Evolutionary conservation across 192 early-diverging fungal genomes (phyloP).

Genomic region (Globomyces pollinis-pini): DNA sequence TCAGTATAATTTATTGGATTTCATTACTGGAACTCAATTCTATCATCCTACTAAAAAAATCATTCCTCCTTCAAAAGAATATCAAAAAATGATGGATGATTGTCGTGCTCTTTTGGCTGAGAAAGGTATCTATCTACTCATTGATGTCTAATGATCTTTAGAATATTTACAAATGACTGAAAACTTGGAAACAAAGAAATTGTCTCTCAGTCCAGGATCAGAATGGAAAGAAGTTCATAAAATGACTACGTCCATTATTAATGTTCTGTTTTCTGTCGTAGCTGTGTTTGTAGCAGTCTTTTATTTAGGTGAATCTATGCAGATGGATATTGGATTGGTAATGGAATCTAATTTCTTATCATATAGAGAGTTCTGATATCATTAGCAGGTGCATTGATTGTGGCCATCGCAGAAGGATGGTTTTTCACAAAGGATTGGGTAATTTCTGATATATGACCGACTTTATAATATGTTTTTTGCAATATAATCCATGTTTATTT

Average conservation of each 20-base stretch:
- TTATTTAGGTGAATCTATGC: conserved; percentile 24
- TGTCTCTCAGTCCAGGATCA: not conserved
- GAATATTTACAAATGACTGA: not conserved
- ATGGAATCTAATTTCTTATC: no score
- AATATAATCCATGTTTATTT: no score
- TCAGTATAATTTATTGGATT: not conserved
- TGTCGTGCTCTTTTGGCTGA: not conserved
- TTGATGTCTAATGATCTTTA: no score
- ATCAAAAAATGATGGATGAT: not conserved
- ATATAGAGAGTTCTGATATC: conserved; percentile 30
- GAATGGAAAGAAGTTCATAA: conserved; percentile 26
- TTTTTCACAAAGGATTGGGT: conserved; percentile 36
- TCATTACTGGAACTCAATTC: not conserved
- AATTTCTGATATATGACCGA: conserved; percentile 3
- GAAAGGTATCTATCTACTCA: no score
- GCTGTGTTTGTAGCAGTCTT: conserved; percentile 35
- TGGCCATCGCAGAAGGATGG: conserved; percentile 37
- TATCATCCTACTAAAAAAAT: not conserved
- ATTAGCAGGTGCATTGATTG: conserved; percentile 24
- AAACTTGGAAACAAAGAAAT: not conserved
- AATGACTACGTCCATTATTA: conserved; percentile 24
- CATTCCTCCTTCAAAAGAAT: not conserved
- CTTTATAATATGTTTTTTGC: no score
- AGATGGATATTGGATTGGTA: conserved; percentile 29
- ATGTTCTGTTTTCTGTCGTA: conserved; percentile 34